Conservation (phyloP, 768 basidiomycete genomes). For the Mycena galericulata region DNA sequence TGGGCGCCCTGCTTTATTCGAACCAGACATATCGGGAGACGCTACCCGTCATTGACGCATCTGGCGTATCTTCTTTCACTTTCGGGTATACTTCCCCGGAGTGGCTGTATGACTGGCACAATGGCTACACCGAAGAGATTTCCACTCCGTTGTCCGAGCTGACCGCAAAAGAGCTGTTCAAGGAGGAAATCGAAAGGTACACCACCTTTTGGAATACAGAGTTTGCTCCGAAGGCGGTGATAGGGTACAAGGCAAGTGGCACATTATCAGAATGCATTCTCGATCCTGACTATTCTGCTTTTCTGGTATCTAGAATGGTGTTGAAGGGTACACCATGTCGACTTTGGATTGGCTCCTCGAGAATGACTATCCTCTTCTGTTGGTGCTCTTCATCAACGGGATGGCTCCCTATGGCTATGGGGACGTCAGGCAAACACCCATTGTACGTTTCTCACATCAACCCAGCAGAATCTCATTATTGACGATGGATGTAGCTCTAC, state of each 20-base stretch:
- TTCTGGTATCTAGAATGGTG: constrained; percentile 16
- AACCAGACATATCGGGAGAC: constrained; percentile 15
- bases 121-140: constrained; percentile 14
- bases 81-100: constrained; percentile 3
- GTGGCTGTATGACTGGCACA: constrained; percentile 18
- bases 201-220: constrained; percentile 15
- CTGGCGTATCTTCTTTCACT: constrained; percentile 11
- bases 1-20: constrained; percentile 16
- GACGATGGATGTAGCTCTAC: constrained; percentile 15
- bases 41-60: constrained; percentile 14
- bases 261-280: constrained; percentile 23
- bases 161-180: constrained; percentile 18
- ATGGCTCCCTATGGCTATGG: constrained; percentile 18
- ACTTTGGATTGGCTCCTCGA: constrained; percentile 16
- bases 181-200: constrained; percentile 14
- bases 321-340: constrained; percentile 22
- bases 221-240: constrained; percentile 9
- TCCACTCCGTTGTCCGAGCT: constrained; percentile 17
- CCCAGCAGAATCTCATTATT: constrained; percentile 13
- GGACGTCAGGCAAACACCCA: constrained; percentile 18
- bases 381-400: constrained; percentile 11
- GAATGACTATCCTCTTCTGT: constrained; percentile 10
- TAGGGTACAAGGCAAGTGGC: constrained; percentile 18
- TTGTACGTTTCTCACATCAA: constrained; percentile 10
- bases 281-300: constrained; percentile 17